Evolutionary conservation across 306 rosid genomes (phyloP).

Genomic region (Vicia sativa): DNA sequence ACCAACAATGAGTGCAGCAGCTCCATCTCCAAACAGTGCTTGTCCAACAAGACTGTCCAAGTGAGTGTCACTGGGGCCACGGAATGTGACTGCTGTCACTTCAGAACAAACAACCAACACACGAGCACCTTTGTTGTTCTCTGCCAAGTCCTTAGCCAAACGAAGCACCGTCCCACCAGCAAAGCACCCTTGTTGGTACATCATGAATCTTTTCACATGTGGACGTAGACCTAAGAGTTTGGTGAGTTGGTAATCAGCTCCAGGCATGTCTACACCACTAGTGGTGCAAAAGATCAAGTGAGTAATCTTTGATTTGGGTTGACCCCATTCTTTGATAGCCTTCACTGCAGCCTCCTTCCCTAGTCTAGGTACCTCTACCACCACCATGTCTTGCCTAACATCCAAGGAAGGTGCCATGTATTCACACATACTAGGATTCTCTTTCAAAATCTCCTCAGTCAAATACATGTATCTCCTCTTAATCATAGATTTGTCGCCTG

Average conservation of each 20-base stretch:
- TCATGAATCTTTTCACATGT: neutral
- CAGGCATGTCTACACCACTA: slow-evolving; percentile 52
- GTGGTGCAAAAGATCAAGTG: neutral
- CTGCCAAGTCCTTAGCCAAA: slow-evolving; percentile 45
- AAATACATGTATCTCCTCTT: neutral
- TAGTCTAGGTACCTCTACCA: slow-evolving; percentile 64
- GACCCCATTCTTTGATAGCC: slow-evolving; percentile 45
- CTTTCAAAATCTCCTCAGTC: neutral
- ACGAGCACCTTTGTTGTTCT: slow-evolving; percentile 44
- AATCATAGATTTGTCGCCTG: slow-evolving; percentile 44
- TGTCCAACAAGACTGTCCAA: neutral
- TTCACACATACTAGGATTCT: neutral
- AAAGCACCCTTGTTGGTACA: slow-evolving; percentile 8
- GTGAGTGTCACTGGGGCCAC: neutral
- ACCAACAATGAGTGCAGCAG: slow-evolving; percentile 49
- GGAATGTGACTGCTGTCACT: neutral
- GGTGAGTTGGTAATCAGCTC: slow-evolving; percentile 70
- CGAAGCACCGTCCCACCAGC: slow-evolving; percentile 37
- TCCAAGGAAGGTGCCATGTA: slow-evolving; percentile 2
- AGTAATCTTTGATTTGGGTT: neutral
- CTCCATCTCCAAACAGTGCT: neutral
- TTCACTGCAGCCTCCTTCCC: slow-evolving; percentile 75
- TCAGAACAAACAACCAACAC: slow-evolving; percentile 37
- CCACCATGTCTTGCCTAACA: slow-evolving; percentile 67
- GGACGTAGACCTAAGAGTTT: slow-evolving; percentile 75